phyloP scores from a whole-genome alignment of 352 stramenopile species.

The Phytophthora europaea region DNA sequence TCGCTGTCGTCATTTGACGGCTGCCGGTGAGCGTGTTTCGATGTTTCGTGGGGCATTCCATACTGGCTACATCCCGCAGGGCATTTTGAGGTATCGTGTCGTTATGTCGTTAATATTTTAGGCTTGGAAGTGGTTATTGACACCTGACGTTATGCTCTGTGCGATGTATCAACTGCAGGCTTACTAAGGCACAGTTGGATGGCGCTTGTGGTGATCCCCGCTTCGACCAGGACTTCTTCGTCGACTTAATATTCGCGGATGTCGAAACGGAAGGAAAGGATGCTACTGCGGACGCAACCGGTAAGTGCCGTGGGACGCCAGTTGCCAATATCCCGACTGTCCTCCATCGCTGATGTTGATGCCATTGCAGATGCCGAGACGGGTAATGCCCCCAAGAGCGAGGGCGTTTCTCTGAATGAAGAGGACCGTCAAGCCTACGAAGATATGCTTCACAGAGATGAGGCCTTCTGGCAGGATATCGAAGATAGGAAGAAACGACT shows the following conservation, averaged over 20 bases:
- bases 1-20: constrained; percentile 95
- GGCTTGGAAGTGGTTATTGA: not conserved
- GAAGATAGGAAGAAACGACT: constrained; percentile 80
- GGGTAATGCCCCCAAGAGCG: constrained; percentile 55
- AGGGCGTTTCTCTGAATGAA: constrained; percentile 80
- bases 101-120: constrained; percentile 5
- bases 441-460: constrained; percentile 89
- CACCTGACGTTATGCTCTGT: not conserved
- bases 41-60: constrained; percentile 99
- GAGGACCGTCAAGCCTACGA: constrained; percentile 89
- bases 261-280: constrained; percentile 83
- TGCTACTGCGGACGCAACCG: constrained; percentile 21
- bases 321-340: not conserved
- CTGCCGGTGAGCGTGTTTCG: constrained; percentile 88
- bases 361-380: constrained; percentile 17
- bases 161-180: constrained; percentile 36
- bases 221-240: constrained; percentile 97
- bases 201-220: constrained; percentile 94
- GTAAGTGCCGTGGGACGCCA: constrained; percentile 21
- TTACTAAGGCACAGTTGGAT: constrained; percentile 98
- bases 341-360: constrained; percentile 1
- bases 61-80: constrained; percentile 97
- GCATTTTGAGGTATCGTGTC: constrained; percentile 94
- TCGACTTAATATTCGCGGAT: constrained; percentile 97
- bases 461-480: constrained; percentile 90